Evolutionary conservation across 768 basidiomycete species (phyloP), one percentile per base, ranked within the genome.

Genomic region (Rhodocollybia butyracea): DNA sequence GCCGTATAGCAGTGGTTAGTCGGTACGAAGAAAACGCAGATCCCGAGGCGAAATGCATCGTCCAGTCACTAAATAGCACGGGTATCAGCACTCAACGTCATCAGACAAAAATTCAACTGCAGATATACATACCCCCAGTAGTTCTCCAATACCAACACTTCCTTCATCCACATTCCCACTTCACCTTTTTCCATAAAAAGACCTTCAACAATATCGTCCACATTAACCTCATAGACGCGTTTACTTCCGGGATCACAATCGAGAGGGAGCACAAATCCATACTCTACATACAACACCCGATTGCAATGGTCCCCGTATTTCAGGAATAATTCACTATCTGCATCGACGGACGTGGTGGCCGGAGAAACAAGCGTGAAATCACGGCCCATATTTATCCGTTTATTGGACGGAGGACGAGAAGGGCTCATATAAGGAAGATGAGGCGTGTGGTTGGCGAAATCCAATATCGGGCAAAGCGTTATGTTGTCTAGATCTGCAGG

Each of bases 381-480:
- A n/a, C 78, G 27, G 76, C 4, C 75, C 75, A 31, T 68, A 66
- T 54, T 63, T 61, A 27, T 60, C 59, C 21, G 72, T 70, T 70
- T 15, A 64, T 64, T 45, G 72, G 67, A 69, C 73, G 6, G 51
- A 5, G 12, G 22, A 24, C 6, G 39, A n/a, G n/a, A 21, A 41
- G 51, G 40, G 5, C 5, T 30, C 51, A 53, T 53, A 15, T 31
- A 32, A 42, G 51, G 51, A 19, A 53, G 40, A 29, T 53, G 51
- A 38, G 72, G 59, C 2, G 75, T 73, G 60, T 97, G 94, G 61
- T 97, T 97, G 13, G 91, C 91, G 58, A 98, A 88, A 71, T 98
- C 96, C 51, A 97, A 75, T 31, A 97, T 76, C 8, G 96, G 96
- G 57, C 90, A 91, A 56, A 98, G 76, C 0, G 94, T 91, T 57